These are phyloP conservation scores for Brassica incana DNA, from an alignment of 345 rosid genomes.

Conservation along the genomic window DNA sequence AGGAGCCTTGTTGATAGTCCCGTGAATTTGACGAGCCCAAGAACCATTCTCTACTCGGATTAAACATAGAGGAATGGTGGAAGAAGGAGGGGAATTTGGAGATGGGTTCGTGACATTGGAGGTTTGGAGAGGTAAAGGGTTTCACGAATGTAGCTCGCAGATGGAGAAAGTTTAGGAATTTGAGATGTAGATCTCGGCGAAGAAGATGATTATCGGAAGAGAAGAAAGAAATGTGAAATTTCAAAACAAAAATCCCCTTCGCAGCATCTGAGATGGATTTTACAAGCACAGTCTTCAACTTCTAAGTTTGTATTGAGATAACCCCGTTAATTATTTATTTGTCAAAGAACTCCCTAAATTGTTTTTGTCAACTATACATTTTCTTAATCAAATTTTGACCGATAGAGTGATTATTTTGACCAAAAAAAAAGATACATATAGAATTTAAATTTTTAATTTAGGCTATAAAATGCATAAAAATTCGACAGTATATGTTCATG, in stretches of 20 bases:
- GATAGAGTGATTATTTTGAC: too few species aligned
- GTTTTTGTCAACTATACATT: too few species aligned
- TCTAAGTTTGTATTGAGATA: not conserved
- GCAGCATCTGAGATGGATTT: conserved; percentile 7
- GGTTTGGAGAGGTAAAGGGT: not conserved
- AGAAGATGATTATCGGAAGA: conserved; percentile 6
- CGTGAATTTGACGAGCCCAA: conserved; percentile 35
- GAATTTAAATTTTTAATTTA: too few species aligned
- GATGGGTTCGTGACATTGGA: conserved; percentile 16
- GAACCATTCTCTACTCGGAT: conserved; percentile 28
- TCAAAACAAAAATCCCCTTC: not conserved
- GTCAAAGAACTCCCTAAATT: not conserved
- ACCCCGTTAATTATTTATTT: not conserved
- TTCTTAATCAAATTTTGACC: too few species aligned
- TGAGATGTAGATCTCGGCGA: conserved; percentile 26
- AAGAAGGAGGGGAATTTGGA: conserved; percentile 27
- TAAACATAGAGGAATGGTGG: conserved; percentile 20
- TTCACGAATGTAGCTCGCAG: not conserved
- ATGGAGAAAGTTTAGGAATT: not conserved
- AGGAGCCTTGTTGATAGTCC: conserved; percentile 62
- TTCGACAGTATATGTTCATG: too few species aligned
- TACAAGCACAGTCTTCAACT: conserved; percentile 6
- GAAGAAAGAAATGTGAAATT: not conserved
- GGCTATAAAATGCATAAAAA: too few species aligned
- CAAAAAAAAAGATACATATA: too few species aligned